Conservation (phyloP, 202 grass and related monocot genomes). For the Tripidium arundinaceum region DNA sequence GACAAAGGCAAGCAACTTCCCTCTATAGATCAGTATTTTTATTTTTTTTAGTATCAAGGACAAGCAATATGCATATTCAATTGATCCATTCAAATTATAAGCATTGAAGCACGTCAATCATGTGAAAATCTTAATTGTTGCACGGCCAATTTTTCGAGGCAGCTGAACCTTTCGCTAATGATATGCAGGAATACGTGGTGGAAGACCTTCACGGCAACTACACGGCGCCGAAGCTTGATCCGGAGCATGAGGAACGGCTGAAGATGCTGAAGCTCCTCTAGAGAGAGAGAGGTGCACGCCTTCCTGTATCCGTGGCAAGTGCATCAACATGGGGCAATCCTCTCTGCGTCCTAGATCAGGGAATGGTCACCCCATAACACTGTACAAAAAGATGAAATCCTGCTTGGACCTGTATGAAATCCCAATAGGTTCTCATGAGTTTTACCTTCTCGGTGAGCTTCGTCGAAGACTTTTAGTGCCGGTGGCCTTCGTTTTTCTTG, state of each 20-base stretch:
- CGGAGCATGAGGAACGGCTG: constrained; percentile 61
- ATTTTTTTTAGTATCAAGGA: background rate
- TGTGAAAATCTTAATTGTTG: background rate
- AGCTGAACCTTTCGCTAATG: background rate
- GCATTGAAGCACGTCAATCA: background rate
- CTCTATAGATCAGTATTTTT: background rate
- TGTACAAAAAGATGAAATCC: constrained; percentile 7
- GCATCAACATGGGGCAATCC: no score
- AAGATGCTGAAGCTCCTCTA: constrained; percentile 73
- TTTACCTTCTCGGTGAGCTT: background rate
- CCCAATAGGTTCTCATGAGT: background rate
- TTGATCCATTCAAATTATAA: background rate
- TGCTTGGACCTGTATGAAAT: background rate
- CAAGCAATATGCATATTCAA: background rate
- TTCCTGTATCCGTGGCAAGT: background rate
- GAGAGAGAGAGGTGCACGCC: background rate
- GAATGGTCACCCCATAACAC: background rate
- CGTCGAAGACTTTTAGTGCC: no score
- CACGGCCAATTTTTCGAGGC: background rate
- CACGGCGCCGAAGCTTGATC: constrained; percentile 55
- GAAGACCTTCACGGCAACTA: constrained; percentile 73
- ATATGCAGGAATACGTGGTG: constrained; percentile 65
- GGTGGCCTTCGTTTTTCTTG: no score
- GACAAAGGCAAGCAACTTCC: constrained; percentile 53
- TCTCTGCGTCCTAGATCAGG: background rate